Evolutionary conservation across 2,329 filamentous ascomycete genomes (phyloP).

Genomic region (Claviceps monticola): DNA sequence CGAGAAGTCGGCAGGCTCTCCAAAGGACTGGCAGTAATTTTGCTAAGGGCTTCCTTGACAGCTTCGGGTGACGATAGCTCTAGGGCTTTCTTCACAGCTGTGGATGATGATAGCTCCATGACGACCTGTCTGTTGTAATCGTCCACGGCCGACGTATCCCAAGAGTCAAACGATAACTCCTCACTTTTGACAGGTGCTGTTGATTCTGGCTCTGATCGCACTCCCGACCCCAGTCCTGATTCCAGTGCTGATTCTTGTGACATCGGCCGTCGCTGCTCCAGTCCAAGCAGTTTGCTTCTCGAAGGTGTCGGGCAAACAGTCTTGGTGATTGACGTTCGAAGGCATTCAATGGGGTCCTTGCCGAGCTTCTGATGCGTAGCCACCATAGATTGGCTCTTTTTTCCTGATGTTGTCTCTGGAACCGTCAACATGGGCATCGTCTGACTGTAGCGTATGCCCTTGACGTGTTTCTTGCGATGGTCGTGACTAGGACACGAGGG

Average conservation of each 20-base stretch:
- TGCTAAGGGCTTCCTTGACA: conserved; percentile 46
- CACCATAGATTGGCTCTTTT: conserved; percentile 27
- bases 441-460: conserved; percentile 38
- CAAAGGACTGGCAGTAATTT: conserved; percentile 54
- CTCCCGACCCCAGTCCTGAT: too few relatives aligned
- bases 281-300: conserved; percentile 37
- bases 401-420: conserved; percentile 21
- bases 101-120: conserved; percentile 29
- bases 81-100: conserved; percentile 21
- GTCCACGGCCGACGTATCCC: conserved; percentile 60
- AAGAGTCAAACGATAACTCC: conserved; percentile 58
- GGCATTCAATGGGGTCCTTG: conserved; percentile 13
- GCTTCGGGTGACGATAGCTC: conserved; percentile 31
- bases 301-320: conserved; percentile 42
- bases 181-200: conserved; percentile 20
- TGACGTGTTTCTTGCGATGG: conserved; percentile 22
- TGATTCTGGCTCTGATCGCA: conserved; percentile 22
- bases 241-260: conserved; percentile 32
- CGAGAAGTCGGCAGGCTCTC: conserved; percentile 48
- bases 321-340: conserved; percentile 27
- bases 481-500: conserved; percentile 18
- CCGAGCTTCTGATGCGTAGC: conserved; percentile 22
- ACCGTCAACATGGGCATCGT: conserved; percentile 22
- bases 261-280: conserved; percentile 27
- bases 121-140: conserved; percentile 45